Base-by-base conservation (phyloP, 176 grass and related monocot species). In the Bolboschoenus planiculmis region DNA sequence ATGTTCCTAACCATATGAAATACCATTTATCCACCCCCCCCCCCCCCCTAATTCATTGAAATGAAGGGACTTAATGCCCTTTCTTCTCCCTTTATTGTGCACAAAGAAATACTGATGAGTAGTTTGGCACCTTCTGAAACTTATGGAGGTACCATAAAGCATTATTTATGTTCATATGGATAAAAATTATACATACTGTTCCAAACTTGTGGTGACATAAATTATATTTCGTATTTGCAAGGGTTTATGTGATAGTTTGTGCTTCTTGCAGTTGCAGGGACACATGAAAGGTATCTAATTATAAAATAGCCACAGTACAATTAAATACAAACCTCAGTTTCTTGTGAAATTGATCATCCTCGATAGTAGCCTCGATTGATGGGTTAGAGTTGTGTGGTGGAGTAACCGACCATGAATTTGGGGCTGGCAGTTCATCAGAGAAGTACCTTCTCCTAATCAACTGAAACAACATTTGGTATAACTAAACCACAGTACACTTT, bases 361-460 rank as follows among this genome's bases (percentile, higher is more conserved):
- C 92, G 81, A 87, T 95, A 56, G 59, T 80, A 23, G 75, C 85
- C 63, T 95, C 91, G 40, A 90, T 88, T 81, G 87, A 85, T 88
- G 81, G 88, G 71, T 87, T 58, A 35, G 87, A 87, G 40, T 84
- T 86, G 30, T 91, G 85, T 61, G 86, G 84, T 36, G 91, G 87
- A 78, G 75, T 78, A 20, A 87, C 59, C 16, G 91, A 87, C 96
- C 96, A 99, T 82, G 89, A 70, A 60, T 72, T 95, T 80, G 90
- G 82, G 18, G 86, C 70, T 64, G 91, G 96, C 79, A 95, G 79
- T 51, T 99, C 96, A 64, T 93, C 92, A 6, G 87, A 95, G 78
- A 99, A 95, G 85, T 99, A 99, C 36, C 96, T 91, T 81, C 96
- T 99, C 78, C 90, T 90, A 83, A 99, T 99, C 86, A 99, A 93